phyloP scores from a whole-genome alignment of 148 eudicot genomes.

The Nyssa sinensis region DNA sequence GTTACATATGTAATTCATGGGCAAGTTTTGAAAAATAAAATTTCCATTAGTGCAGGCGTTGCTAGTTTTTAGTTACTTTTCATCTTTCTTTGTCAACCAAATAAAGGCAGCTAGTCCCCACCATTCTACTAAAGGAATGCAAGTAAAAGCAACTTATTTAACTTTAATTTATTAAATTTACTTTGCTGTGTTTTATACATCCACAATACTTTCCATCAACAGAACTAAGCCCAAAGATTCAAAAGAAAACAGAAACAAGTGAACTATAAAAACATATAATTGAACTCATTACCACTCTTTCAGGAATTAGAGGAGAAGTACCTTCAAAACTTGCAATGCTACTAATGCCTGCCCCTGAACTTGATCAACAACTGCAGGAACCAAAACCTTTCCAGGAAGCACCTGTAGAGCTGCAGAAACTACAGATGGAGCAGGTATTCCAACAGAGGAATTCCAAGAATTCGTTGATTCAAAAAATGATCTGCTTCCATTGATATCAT shows the following conservation, averaged over 20 bases:
- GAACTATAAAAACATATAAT: background rate
- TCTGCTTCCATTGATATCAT: slow-evolving; percentile 30
- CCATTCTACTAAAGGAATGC: background rate
- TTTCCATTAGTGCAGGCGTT: background rate
- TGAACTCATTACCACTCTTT: background rate
- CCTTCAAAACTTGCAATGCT: slow-evolving; percentile 95
- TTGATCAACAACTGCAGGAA: slow-evolving; percentile 86
- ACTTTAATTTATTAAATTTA: background rate
- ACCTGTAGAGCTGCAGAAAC: slow-evolving; percentile 74
- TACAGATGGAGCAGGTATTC: slow-evolving; percentile 88
- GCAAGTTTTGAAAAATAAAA: background rate
- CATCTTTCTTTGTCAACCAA: background rate
- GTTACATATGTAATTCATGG: slow-evolving; percentile 7
- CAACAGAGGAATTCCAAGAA: slow-evolving; percentile 44
- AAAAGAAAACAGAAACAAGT: background rate
- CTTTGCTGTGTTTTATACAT: background rate
- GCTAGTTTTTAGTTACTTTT: background rate
- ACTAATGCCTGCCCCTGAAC: slow-evolving; percentile 86
- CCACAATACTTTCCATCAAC: background rate
- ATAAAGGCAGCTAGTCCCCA: background rate
- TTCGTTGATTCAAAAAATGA: slow-evolving; percentile 37
- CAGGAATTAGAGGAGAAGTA: slow-evolving; percentile 17
- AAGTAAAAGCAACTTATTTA: background rate
- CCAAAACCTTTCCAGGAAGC: slow-evolving; percentile 78
- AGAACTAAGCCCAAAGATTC: background rate